These are phyloP conservation scores for Scalesia atractyloides DNA, from an alignment of 129 eudicot genomes.

Conservation along the genomic window DNA sequence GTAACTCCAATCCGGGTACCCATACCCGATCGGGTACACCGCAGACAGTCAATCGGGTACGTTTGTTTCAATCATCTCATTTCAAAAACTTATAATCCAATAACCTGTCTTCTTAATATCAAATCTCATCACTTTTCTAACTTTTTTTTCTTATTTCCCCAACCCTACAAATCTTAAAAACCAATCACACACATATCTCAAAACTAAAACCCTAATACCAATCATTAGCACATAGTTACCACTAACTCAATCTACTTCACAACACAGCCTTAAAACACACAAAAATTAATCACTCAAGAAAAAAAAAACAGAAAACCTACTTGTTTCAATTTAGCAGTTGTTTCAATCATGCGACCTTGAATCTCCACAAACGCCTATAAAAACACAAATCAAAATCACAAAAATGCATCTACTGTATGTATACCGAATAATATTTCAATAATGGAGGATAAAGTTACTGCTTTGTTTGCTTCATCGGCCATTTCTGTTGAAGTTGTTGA, in stretches of 20 bases:
- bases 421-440: neutral
- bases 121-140: neutral
- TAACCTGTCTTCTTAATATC: neutral
- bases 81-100: too few relatives aligned
- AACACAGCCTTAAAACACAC: neutral
- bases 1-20: too few relatives aligned
- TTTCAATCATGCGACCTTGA: slow-evolving; percentile 91
- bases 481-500: slow-evolving; percentile 32
- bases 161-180: neutral
- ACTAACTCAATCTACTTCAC: neutral
- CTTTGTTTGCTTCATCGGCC: slow-evolving; percentile 90
- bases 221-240: neutral
- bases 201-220: neutral
- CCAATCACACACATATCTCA: neutral
- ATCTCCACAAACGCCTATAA: slow-evolving; percentile 87
- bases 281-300: neutral
- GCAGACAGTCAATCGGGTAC: too few relatives aligned
- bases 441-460: slow-evolving; percentile 36
- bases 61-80: too few relatives aligned
- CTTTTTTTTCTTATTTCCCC: too few relatives aligned
- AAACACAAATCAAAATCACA: slow-evolving; percentile 8
- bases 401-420: neutral
- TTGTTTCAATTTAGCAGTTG: slow-evolving; percentile 86
- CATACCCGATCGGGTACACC: too few relatives aligned
- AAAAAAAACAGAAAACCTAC: slow-evolving; percentile 28